A percentile compares a stretch with the other conserved stretches of the same genome.
These are phyloP conservation scores for Penstemon eatonii DNA, from an alignment of 257 asterid genomes.

Conservation along the genomic window DNA sequence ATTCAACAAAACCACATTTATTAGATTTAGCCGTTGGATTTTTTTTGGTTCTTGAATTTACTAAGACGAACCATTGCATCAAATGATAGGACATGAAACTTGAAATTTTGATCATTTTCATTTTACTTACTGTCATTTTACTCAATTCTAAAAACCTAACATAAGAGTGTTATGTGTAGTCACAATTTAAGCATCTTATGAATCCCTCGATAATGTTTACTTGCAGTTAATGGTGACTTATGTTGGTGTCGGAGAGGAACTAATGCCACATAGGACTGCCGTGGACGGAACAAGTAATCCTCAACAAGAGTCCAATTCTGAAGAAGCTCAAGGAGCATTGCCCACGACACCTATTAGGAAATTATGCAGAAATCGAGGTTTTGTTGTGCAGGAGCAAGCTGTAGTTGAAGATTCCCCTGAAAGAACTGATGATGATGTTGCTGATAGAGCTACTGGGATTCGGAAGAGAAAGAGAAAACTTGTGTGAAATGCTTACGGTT, in stretches of 20 bases:
- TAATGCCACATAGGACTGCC: constrained; percentile 78
- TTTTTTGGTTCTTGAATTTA: too few relatives aligned
- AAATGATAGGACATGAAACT: too few relatives aligned
- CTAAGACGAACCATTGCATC: neutral
- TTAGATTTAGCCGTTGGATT: neutral
- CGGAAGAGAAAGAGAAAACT: constrained; percentile 74
- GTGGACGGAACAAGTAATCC: constrained; percentile 20
- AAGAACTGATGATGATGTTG: constrained; percentile 37
- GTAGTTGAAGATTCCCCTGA: constrained; percentile 87
- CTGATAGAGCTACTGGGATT: constrained; percentile 51
- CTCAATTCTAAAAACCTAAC: too few relatives aligned
- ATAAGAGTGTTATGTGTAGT: neutral
- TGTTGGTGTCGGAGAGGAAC: constrained; percentile 70
- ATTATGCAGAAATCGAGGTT: constrained; percentile 78
- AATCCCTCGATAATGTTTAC: constrained; percentile 11
- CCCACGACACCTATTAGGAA: constrained; percentile 90
- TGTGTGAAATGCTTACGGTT: constrained; percentile 13
- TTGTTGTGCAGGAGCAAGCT: constrained; percentile 78
- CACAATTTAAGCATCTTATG: neutral
- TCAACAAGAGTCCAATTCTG: constrained; percentile 31
- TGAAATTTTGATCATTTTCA: too few relatives aligned
- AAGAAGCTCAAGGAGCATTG: constrained; percentile 39
- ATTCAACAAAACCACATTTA: neutral
- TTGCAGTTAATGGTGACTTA: constrained; percentile 75
- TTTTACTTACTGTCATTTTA: too few relatives aligned